Base-by-base conservation (phyloP, 352 stramenopile species). In the Phytophthora macrochlamydospora region DNA sequence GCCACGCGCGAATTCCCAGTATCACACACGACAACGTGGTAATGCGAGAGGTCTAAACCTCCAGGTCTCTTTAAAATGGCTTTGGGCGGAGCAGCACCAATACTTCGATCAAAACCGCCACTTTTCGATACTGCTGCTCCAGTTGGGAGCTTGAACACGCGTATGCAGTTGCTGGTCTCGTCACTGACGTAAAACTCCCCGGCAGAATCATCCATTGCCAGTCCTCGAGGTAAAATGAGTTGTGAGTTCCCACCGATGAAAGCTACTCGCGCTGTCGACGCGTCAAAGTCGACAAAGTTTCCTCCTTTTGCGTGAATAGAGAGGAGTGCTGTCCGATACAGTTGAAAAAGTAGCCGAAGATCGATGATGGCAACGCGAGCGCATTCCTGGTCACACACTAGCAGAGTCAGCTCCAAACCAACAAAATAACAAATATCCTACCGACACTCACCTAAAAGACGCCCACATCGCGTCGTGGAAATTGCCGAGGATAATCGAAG, bases 111-210 rank as follows among this genome's bases (percentile, higher is more conserved):
- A 14, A 75, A 33, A 37, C 31, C 33, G 11, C 45, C 52, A 18
- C 67, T 24, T 75, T 75, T 75, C 8, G 40, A 29, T 7, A 63
- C 38, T 42, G 50, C 4, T 29, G 42, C 28, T 44, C 52, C 70
- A 4, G 51, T 67, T 3, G 67, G 56, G 2, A 87, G 54, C 46
- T 73, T 69, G 30, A 81, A 79, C 7, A 89, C 83, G 6, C 76
- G 67, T 6, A 93, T 63, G 42, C 80, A 75, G 43, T 90, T 81
- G 28, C 69, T 78, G 35, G 65, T 42, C 37, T 83, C 63, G 24
- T 93, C 85, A n/a, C 67, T 87, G 42, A 82, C 65, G 24, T 83
- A 93, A 38, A 93, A 59, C 31, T 93, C 83, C n/a, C 58, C 75
- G 1, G 81, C 76, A 0, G 59, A 72, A 44, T 88, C 76, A 59